phyloP scores from a whole-genome alignment of 345 rosid genomes.

The Cardiospermum halicacabum region DNA sequence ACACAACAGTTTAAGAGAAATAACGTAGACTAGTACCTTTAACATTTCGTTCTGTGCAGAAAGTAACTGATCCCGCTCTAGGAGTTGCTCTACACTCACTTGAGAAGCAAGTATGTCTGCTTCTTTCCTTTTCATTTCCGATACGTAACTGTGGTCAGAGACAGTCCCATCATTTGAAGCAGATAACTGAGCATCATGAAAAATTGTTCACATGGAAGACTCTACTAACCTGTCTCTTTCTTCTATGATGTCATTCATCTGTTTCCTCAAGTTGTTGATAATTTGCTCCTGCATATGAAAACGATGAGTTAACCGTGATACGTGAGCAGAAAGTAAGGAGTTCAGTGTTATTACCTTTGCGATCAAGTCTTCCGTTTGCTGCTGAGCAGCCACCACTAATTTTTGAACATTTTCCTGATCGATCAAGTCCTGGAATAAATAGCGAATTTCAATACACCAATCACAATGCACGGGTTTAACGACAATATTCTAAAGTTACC shows the following conservation, averaged over 20 bases:
- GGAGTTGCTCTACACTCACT: slow-evolving; percentile 60
- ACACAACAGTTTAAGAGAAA: too few relatives aligned
- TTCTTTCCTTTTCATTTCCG: slow-evolving; percentile 52
- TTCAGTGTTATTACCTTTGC: slow-evolving; percentile 45
- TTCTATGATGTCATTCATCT: slow-evolving; percentile 46
- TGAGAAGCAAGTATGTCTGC: slow-evolving; percentile 59
- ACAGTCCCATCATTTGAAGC: slow-evolving; percentile 1
- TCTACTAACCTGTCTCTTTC: slow-evolving; percentile 69
- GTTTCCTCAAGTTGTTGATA: slow-evolving; percentile 47
- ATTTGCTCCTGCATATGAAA: slow-evolving; percentile 56
- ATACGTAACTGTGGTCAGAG: slow-evolving; percentile 43
- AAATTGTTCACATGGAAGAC: background rate
- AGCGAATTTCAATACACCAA: slow-evolving; percentile 6
- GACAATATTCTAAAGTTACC: slow-evolving; percentile 38
- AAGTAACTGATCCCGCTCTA: slow-evolving; percentile 75
- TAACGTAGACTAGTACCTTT: slow-evolving; percentile 50
- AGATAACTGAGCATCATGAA: background rate
- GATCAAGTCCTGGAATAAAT: slow-evolving; percentile 59
- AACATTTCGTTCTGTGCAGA: slow-evolving; percentile 79
- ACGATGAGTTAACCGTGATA: background rate
- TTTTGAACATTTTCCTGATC: slow-evolving; percentile 68
- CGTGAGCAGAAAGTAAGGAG: background rate
- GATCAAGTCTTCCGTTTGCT: slow-evolving; percentile 58
- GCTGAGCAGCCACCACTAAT: slow-evolving; percentile 63
- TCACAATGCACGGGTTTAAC: slow-evolving; percentile 3